Base-by-base conservation (phyloP, 805 yeast genomes). In the Zygosaccharomyces rouxii region DNA sequence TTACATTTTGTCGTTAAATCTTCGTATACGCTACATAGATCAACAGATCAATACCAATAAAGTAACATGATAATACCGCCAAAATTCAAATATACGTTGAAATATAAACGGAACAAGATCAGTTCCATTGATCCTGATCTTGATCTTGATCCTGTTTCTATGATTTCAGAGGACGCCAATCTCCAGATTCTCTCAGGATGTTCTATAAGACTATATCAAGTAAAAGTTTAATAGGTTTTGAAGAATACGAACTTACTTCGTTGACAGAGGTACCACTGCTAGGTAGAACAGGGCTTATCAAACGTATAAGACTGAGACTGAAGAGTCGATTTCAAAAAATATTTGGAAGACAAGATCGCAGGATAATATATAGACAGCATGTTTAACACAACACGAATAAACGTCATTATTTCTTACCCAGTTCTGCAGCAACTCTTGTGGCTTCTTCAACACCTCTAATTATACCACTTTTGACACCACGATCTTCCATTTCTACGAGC, bases 371-470 rank as follows among this genome's bases (percentile, higher is more conserved):
- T 33, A 33, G 37, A 16, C 37, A 33, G 5, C 37, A 33, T 33
- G 37, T 33, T 9, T 33, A 33, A 33, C 19, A 14, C 28, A 14
- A 33, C 19, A 33, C 21, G 21, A 33, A 33, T 33, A n/a, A 38
- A 11, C 28, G 18, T 33, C 28, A 26, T 19, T 41, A 21, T 59
- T 80, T 77, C 69, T 78, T 78, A 18, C 84, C 84, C 37, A 80
- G 58, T 29, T 68, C 67, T 31, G 77, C 63, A 11, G 96, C 89
- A 48, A 89, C 85, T 50, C 77, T 77, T n/a, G 97, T 88, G 30
- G 97, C 92, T 64, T 89, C 95, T 67, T 87, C 89, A 22, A 94
- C 85, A 35, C 95, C 96, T 59, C 89, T 78, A 42, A 95, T 80
- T 59, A 94, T 85, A 21, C 89, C 92, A 40, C 88, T 78, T 71